Evolutionary conservation across 129 eudicot genomes (phyloP).

Genomic region (Kitagawia praeruptora): DNA sequence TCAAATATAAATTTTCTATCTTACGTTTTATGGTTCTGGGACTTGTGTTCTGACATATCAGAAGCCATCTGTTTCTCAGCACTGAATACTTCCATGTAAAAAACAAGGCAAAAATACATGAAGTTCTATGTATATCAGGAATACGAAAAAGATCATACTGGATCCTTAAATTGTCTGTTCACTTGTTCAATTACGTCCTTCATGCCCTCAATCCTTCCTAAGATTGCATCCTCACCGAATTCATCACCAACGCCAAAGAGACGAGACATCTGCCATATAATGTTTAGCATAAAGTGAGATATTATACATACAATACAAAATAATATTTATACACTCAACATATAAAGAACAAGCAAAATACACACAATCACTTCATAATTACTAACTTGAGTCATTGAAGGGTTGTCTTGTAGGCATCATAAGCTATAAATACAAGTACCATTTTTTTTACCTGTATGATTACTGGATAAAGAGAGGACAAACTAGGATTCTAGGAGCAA

Average conservation of each 20-base stretch:
- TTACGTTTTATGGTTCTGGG: background rate
- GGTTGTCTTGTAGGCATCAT: background rate
- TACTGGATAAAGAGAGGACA: background rate
- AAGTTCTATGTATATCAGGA: background rate
- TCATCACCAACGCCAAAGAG: conserved; percentile 82
- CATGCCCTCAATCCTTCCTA: conserved; percentile 93
- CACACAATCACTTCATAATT: background rate
- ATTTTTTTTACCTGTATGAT: background rate
- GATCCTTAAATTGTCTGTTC: conserved; percentile 90
- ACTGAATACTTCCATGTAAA: background rate
- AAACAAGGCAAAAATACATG: background rate
- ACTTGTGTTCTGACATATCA: background rate
- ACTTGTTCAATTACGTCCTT: conserved; percentile 87
- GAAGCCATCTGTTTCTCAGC: background rate
- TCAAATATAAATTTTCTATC: background rate
- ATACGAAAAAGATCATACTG: conserved; percentile 42
- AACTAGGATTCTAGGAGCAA: background rate
- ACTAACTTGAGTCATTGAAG: background rate
- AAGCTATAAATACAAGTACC: background rate
- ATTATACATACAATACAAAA: background rate
- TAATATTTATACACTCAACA: background rate
- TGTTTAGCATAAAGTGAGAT: background rate
- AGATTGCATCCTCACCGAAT: conserved; percentile 79
- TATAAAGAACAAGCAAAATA: background rate
- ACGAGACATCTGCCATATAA: conserved; percentile 74